Evolutionary conservation across 371 early-diverging fungal species (phyloP), one percentile per base, ranked within the genome.

Genomic region (Mortierella sp.): DNA sequence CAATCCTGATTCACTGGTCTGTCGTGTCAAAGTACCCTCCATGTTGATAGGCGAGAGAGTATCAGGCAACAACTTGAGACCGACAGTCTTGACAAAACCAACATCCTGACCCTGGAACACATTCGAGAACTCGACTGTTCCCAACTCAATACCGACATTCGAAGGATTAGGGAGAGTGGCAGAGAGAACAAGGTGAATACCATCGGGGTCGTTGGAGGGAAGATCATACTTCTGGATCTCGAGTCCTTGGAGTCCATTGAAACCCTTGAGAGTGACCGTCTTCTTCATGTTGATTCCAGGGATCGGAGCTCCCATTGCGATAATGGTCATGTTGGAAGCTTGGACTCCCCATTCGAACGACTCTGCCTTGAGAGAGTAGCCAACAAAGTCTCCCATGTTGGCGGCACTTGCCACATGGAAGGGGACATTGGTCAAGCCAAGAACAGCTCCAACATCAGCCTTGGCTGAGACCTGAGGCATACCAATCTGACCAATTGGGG

Each of bases 81-180:
- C 72, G 23, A 58, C 48, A 16, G 75, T 62, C 53, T 76, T 55
- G 68, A 75, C 79, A 48, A 65, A 65, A 25, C 79, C 81, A 37
- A 89, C 72, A 18, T 85, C 77, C 63, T 72, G 76, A 2, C 84
- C 85, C 50, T 84, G 63, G 72, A 82, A 82, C 50, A 81, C 57
- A 57, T 85, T 80, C 56, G 75, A 60, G 68, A 89, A 87, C 64
- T 69, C 80, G 51, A 86, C 82, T 61, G 86, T 85, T 51, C 87
- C 88, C 61, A 88, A 57, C 28, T 74, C 82, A 51, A 89, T 86
- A 60, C 90, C 90, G 47, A 89, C 81, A 72, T 86, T 87, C 62
- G 84, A 83, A 9, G 90, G 90, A 68, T 88, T 88, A 57, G 72
- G 75, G 62, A 89, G 84, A 7, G 82, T 73, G 14, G 90, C 86